Conservation (phyloP, 1,284 basidiomycete species). For the Tremellales sp. region DNA sequence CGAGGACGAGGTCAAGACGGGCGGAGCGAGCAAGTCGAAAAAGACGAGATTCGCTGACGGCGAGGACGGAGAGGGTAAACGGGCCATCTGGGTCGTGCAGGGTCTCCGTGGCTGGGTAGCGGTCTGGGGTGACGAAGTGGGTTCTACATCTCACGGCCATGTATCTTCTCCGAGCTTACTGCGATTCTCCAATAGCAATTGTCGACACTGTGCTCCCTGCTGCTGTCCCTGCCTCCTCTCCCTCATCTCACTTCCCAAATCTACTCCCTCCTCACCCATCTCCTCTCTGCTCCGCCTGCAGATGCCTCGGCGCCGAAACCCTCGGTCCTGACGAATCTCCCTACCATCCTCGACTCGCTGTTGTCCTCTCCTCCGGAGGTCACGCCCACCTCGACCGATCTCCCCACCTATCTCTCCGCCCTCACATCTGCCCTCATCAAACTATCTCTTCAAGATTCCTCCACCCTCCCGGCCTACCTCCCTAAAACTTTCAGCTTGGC, state of each 20-base stretch:
- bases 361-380: conserved; percentile 69
- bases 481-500: conserved; percentile 68
- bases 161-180: not conserved
- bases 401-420: conserved; percentile 58
- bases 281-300: conserved; percentile 56
- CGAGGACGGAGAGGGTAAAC: conserved; percentile 59
- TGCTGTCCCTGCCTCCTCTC: conserved; percentile 75
- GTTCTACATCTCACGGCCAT: conserved; percentile 13
- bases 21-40: conserved; percentile 59
- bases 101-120: conserved; percentile 61
- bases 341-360: conserved; percentile 67
- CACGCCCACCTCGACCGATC: conserved; percentile 51
- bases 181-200: conserved; percentile 56
- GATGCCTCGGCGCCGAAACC: conserved; percentile 33
- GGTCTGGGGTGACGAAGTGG: conserved; percentile 61
- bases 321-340: conserved; percentile 52
- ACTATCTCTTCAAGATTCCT: conserved; percentile 42
- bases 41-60: conserved; percentile 54
- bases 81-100: conserved; percentile 73
- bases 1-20: conserved; percentile 59
- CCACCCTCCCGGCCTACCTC: conserved; percentile 51
- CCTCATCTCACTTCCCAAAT: conserved; percentile 77
- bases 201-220: conserved; percentile 61
- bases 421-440: conserved; percentile 47
- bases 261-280: conserved; percentile 72